phyloP scores from a whole-genome alignment of 2,329 filamentous ascomycete species.

The Emmonsia crescens region DNA sequence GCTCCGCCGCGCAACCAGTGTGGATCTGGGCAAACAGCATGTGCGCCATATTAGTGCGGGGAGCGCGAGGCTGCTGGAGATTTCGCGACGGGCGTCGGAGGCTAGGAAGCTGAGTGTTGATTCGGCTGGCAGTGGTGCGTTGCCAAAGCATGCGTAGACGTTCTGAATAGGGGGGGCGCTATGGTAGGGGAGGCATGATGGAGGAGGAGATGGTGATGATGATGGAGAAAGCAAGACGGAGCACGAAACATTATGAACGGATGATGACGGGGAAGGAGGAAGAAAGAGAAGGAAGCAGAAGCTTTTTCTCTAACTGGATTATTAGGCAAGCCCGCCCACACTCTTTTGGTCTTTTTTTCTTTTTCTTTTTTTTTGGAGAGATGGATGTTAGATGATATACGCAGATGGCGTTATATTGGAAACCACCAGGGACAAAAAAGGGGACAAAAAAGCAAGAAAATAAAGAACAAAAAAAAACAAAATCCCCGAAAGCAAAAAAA shows the following conservation, averaged over 20 bases:
- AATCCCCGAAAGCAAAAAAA: neutral
- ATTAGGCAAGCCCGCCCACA: neutral
- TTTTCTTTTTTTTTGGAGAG: neutral
- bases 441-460: neutral
- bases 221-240: neutral
- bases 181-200: neutral
- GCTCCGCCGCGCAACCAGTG: slow-evolving; percentile 57
- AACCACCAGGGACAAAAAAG: neutral
- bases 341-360: neutral
- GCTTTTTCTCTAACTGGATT: neutral
- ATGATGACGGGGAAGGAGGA: neutral
- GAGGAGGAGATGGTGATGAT: neutral
- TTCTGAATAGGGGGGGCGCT: neutral
- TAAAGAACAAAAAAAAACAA: neutral
- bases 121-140: neutral
- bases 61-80: slow-evolving; percentile 62
- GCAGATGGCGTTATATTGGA: neutral
- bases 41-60: slow-evolving; percentile 64
- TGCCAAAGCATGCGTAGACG: neutral
- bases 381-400: neutral
- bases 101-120: slow-evolving; percentile 21
- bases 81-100: slow-evolving; percentile 49
- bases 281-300: neutral
- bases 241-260: no score
- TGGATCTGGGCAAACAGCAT: slow-evolving; percentile 56